Evolutionary conservation across 1,139 yeast species (phyloP).

Genomic region (Maudiozyma humilis): DNA sequence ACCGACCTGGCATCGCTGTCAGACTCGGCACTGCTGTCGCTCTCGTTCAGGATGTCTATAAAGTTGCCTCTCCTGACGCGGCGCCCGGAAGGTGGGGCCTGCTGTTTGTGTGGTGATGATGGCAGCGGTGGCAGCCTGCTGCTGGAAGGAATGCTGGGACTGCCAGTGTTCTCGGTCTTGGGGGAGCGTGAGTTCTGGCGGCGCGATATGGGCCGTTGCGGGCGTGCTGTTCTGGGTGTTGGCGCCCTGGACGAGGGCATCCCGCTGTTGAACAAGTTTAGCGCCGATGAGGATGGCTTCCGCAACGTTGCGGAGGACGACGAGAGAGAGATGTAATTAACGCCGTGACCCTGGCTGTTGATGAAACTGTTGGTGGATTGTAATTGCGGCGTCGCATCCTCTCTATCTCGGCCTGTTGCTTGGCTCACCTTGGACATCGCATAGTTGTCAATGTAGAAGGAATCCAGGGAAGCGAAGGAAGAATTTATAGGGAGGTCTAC

Average conservation of each 20-base stretch:
- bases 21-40: conserved; percentile 7
- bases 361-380: conserved; percentile 54
- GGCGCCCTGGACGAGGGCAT: conserved; percentile 16
- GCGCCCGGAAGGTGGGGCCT: conserved; percentile 4
- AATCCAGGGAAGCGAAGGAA: conserved; percentile 71
- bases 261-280: conserved; percentile 6
- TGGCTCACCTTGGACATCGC: conserved; percentile 28
- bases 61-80: conserved; percentile 12
- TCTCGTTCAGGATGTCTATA: conserved; percentile 8
- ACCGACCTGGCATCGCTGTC: conserved; percentile 7
- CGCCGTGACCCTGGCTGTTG: not conserved
- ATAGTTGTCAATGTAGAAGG: conserved; percentile 53
- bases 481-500: conserved; percentile 58
- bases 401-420: not conserved
- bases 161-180: no score
- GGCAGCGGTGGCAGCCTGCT: no score
- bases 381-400: conserved; percentile 10
- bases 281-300: conserved; percentile 7
- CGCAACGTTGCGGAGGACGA: conserved; percentile 37
- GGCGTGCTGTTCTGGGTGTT: conserved; percentile 11
- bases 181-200: not conserved
- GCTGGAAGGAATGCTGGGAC: no score
- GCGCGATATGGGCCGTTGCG: not conserved
- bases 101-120: not conserved
- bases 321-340: not conserved